These are phyloP conservation scores for Candolleomyces efflorescens DNA, from an alignment of 768 basidiomycete genomes.

Conservation along the genomic window DNA sequence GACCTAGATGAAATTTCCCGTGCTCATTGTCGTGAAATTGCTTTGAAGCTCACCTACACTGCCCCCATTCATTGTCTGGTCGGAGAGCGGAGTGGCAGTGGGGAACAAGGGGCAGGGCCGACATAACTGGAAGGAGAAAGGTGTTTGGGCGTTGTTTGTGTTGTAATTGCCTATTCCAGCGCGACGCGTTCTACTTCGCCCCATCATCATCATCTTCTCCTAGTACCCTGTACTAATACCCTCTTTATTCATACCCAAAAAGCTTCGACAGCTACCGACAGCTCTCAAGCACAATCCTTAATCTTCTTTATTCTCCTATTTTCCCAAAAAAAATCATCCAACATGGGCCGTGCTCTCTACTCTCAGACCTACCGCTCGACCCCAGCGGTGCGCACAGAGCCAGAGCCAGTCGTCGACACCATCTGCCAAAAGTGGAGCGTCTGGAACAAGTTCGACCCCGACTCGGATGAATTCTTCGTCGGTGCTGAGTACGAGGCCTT, in stretches of 20 bases:
- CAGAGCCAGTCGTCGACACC: conserved; percentile 29
- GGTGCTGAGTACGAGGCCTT: conserved; percentile 59
- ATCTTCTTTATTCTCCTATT: conserved; percentile 11
- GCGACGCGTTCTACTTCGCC: conserved; percentile 22
- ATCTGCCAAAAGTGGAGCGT: conserved; percentile 57
- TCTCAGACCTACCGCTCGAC: conserved; percentile 38
- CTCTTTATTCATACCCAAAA: conserved; percentile 21
- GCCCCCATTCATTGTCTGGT: no score
- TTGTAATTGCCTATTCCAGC: conserved; percentile 12
- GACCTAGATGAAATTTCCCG: no score
- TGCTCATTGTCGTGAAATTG: no score
- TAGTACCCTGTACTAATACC: conserved; percentile 22
- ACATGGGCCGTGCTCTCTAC: conserved; percentile 61
- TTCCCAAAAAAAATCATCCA: conserved; percentile 11
- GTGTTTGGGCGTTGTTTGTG: conserved; percentile 4
- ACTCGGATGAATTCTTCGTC: conserved; percentile 73
- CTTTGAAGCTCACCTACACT: no score
- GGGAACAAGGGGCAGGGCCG: no score
- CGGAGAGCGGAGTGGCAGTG: no score
- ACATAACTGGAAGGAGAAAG: no score
- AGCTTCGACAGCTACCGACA: conserved; percentile 12
- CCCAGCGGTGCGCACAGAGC: conserved; percentile 42
- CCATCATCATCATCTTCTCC: conserved; percentile 20
- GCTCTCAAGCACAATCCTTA: conserved; percentile 12
- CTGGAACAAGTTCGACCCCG: conserved; percentile 70